These are phyloP conservation scores for Inga oerstediana DNA, from an alignment of 306 rosid genomes.

Conservation along the genomic window DNA sequence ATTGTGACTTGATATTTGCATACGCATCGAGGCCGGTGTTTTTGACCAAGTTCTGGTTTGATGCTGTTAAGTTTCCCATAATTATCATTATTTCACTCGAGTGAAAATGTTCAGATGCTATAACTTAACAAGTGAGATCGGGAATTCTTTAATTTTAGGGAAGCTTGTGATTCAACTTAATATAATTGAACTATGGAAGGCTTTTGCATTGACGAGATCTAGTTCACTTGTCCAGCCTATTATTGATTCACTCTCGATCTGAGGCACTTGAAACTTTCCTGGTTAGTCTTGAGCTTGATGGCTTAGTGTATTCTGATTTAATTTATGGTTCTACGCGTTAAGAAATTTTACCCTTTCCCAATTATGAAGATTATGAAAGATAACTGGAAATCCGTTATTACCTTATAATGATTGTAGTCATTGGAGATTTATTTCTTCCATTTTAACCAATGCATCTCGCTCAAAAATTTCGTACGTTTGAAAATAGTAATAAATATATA, in stretches of 20 bases:
- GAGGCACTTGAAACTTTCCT: background rate
- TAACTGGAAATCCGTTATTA: background rate
- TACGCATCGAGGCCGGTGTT: slow-evolving; percentile 1
- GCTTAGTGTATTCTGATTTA: background rate
- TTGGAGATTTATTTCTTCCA: background rate
- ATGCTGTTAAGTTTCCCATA: slow-evolving; percentile 1
- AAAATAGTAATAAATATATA: background rate
- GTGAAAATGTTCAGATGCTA: slow-evolving; percentile 6
- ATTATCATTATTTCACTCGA: background rate
- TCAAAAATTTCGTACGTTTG: background rate
- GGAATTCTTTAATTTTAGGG: background rate
- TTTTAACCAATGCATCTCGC: background rate
- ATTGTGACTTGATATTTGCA: slow-evolving; percentile 24
- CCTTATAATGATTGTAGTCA: background rate
- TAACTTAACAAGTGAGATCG: background rate
- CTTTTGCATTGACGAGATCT: background rate
- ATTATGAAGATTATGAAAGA: background rate
- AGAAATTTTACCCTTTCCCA: background rate
- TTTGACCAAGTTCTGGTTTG: slow-evolving; percentile 17
- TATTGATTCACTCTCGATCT: background rate
- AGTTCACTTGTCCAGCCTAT: background rate
- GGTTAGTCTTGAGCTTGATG: background rate
- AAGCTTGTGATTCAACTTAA: slow-evolving; percentile 21
- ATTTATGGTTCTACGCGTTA: background rate
- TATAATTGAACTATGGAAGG: background rate